Evolutionary conservation across 106 monocot genomes (phyloP), one percentile per base, ranked within the genome.

Genomic region (Dendrobium nobile): DNA sequence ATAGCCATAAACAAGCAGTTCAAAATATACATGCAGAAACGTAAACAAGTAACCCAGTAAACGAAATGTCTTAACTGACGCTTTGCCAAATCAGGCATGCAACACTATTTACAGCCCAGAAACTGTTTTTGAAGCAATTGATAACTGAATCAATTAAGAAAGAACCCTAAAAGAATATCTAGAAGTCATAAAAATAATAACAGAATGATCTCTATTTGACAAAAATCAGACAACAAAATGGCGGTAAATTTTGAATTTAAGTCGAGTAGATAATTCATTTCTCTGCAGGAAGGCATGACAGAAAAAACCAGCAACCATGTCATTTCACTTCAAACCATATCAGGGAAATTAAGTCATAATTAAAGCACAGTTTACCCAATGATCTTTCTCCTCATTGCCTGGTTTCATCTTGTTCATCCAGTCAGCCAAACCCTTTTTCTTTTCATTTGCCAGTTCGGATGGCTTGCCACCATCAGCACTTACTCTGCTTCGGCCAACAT

Each of bases 331-430:
- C 43, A 47, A 75, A 47, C 16, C 47, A 75, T 42, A 73, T 42
- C 8, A 37, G 43, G 15, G 33, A 70, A 70, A 33, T 68, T 9
- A 74, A 20, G 1, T 74, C 6, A 74, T 44, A 31, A 43, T 44
- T 19, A 74, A 74, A 74, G 6, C 74, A 74, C 9, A 19, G 26
- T 44, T 83, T 89, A 91, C 93, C 95, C 95, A 95, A 67, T 96
- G 96, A 19, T 93, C 96, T 80, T 93, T 96, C 83, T 96, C 96
- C 82, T 93, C 93, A 80, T 91, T 93, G 77, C 65, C 85, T 78
- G 96, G 92, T 72, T 92, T 96, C 40, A 93, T 86, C 67, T 87
- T 55, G 83, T 87, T 96, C 84, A 91, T 86, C 93, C 93, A 96
- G 77, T 93, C 88, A 74, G 78, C 47, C 28, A 93, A 81, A 44